phyloP scores from a whole-genome alignment of 2,329 filamentous ascomycete genomes.

The Epichloe brachyelytri region DNA sequence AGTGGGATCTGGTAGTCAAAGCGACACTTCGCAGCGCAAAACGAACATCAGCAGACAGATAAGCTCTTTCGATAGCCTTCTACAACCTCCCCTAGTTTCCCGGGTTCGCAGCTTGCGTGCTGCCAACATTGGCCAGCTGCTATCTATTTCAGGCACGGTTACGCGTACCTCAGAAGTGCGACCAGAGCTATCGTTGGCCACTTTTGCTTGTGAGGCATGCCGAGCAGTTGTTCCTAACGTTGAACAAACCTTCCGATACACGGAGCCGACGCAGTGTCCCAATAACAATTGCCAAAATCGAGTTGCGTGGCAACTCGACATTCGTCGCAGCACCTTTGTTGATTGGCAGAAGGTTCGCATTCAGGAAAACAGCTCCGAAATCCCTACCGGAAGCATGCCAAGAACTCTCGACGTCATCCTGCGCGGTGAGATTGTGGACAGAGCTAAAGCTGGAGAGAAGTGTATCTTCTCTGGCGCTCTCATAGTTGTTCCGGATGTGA shows the following conservation, averaged over 20 bases:
- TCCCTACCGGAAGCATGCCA: constrained; percentile 96
- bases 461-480: constrained; percentile 94
- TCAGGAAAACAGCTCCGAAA: constrained; percentile 96
- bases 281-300: constrained; percentile 81
- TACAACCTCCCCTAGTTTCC: constrained; percentile 87
- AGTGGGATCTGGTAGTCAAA: constrained; percentile 47
- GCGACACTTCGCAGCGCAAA: constrained; percentile 63
- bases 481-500: constrained; percentile 94
- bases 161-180: constrained; percentile 95
- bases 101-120: constrained; percentile 78
- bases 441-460: constrained; percentile 94
- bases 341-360: constrained; percentile 99
- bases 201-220: constrained; percentile 84
- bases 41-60: constrained; percentile 91
- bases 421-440: constrained; percentile 92
- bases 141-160: constrained; percentile 93
- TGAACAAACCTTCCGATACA: constrained; percentile 95
- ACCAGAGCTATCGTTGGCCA: constrained; percentile 82
- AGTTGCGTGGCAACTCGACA: constrained; percentile 89
- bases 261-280: constrained; percentile 90
- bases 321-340: constrained; percentile 91
- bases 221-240: constrained; percentile 76
- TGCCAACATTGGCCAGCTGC: constrained; percentile 77
- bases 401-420: constrained; percentile 95
- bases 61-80: constrained; percentile 83